Conservation (phyloP, 2,329 filamentous ascomycete genomes). For the Sarocladium brachiariae region DNA sequence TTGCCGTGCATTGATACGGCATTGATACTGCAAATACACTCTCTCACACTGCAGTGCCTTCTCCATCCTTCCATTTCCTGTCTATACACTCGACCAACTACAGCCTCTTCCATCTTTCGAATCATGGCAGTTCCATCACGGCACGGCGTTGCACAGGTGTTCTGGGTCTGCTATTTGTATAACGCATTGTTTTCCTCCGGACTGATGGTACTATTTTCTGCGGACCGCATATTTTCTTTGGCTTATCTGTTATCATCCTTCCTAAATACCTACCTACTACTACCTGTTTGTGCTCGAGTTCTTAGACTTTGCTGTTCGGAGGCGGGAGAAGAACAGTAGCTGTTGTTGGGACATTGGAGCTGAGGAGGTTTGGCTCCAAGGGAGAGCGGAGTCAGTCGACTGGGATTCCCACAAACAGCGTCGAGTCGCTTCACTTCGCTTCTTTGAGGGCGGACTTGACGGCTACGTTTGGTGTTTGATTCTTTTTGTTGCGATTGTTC, state of each 20-base stretch:
- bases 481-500: too few relatives aligned
- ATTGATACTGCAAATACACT: not conserved
- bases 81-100: not conserved
- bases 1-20: not conserved
- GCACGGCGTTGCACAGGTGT: conserved; percentile 6
- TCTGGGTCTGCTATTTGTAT: conserved; percentile 1
- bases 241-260: too few relatives aligned
- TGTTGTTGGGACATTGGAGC: too few relatives aligned
- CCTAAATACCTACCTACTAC: too few relatives aligned
- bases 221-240: too few relatives aligned
- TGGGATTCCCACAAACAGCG: too few relatives aligned
- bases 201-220: not conserved
- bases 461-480: too few relatives aligned
- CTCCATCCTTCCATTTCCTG: not conserved
- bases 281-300: not conserved
- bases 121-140: not conserved
- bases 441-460: too few relatives aligned
- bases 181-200: not conserved
- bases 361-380: too few relatives aligned
- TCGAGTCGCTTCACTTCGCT: too few relatives aligned
- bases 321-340: not conserved
- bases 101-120: not conserved
- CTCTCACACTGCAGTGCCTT: not conserved
- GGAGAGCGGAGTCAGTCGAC: too few relatives aligned
- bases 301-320: not conserved